A percentile compares a stretch with the other conserved stretches of the same genome.
Conservation (phyloP, 371 early-diverging fungal genomes). For the Mortierella sp. region DNA sequence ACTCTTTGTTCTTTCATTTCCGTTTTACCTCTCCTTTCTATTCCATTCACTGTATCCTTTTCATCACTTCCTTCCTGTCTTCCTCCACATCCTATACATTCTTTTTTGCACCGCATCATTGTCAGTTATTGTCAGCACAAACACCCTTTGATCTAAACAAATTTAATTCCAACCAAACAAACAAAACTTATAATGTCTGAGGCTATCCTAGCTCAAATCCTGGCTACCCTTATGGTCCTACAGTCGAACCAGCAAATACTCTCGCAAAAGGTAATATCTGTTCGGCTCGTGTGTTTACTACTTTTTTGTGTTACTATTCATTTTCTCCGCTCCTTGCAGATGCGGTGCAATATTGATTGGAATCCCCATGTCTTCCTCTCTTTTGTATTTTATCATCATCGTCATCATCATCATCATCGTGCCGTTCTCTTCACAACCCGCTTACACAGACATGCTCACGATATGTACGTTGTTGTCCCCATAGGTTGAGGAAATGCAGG, state of each 20-base stretch:
- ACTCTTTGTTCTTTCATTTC: not conserved
- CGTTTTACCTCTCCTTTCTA: not conserved
- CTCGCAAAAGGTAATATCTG: conserved; percentile 27
- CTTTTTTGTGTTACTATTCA: not conserved
- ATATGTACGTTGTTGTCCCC: not conserved
- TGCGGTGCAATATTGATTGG: not conserved
- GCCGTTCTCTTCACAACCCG: not conserved
- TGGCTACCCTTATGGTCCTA: conserved; percentile 18
- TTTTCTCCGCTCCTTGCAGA: not conserved
- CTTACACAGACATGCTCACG: not conserved
- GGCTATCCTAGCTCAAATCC: conserved; percentile 27
- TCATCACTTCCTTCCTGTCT: not conserved
- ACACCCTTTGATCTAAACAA: not conserved
- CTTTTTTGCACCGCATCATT: not conserved
- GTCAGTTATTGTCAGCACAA: no score
- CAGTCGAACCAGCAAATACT: conserved; percentile 26
- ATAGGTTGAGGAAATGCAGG: conserved; percentile 38
- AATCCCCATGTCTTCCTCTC: not conserved
- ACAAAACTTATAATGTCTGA: conserved; percentile 19
- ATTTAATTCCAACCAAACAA: not conserved
- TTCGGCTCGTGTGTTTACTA: not conserved
- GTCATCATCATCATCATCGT: not conserved
- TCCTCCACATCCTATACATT: not conserved
- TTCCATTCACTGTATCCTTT: not conserved
- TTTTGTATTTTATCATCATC: no score